These are phyloP conservation scores for Cantharellus cinnabarinus DNA, from an alignment of 768 basidiomycete species.

Conservation along the genomic window DNA sequence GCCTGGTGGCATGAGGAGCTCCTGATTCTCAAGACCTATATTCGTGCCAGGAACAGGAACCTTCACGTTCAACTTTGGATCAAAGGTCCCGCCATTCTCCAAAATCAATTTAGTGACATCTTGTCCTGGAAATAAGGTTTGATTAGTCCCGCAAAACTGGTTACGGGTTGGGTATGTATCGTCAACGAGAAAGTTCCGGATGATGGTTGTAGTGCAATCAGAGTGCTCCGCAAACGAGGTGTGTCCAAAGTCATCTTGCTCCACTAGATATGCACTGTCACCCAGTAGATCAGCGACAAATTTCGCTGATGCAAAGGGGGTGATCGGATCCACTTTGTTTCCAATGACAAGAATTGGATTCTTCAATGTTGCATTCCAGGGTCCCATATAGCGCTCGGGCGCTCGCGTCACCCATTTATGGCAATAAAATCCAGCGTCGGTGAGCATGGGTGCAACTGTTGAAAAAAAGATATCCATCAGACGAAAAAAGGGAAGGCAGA, in stretches of 20 bases:
- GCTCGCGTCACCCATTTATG: background rate
- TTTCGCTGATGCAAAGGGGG: slow-evolving; percentile 1
- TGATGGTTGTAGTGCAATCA: slow-evolving; percentile 2
- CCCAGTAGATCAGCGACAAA: background rate
- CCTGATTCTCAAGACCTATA: background rate
- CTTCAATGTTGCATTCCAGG: background rate
- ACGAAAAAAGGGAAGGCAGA: background rate
- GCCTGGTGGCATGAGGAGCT: background rate
- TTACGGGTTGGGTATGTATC: background rate
- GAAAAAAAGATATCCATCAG: background rate
- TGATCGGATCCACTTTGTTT: slow-evolving; percentile 2
- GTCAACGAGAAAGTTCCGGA: slow-evolving; percentile 1
- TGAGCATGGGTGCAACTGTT: background rate
- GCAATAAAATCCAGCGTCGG: background rate
- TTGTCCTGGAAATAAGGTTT: background rate
- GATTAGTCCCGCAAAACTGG: background rate
- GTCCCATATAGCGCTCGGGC: background rate
- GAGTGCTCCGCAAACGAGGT: slow-evolving; percentile 5
- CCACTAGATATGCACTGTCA: background rate
- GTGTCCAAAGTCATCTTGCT: slow-evolving; percentile 5
- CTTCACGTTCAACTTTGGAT: background rate
- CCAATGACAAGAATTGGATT: slow-evolving; percentile 7
- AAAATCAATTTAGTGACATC: background rate
- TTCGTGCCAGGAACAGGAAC: background rate
- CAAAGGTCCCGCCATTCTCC: background rate